Conservation (phyloP, 2,329 filamentous ascomycete genomes). For the Pseudogymnoascus sp. region DNA sequence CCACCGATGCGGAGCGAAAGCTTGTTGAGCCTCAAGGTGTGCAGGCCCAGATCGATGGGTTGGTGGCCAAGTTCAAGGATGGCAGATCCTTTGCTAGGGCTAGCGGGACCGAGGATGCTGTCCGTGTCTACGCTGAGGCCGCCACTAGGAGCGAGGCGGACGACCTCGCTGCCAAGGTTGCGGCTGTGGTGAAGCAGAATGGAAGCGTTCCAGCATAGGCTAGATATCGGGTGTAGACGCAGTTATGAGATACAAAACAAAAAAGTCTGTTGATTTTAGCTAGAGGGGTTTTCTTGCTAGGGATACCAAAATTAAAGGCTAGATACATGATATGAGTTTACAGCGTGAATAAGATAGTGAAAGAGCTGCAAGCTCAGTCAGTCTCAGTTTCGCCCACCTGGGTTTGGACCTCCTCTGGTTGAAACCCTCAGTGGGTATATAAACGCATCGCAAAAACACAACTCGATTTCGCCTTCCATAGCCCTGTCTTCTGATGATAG, state of each 20-base stretch:
- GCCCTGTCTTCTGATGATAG: background rate
- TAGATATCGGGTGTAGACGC: background rate
- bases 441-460: background rate
- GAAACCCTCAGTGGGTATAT: background rate
- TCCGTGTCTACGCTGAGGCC: constrained; percentile 92
- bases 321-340: background rate
- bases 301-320: background rate
- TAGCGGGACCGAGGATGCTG: constrained; percentile 91
- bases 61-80: constrained; percentile 84
- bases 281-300: background rate
- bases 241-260: constrained; percentile 2
- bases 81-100: constrained; percentile 87
- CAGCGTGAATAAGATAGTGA: background rate
- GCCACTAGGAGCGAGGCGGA: constrained; percentile 83
- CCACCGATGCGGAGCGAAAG: constrained; percentile 85
- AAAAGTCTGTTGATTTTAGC: constrained; percentile 3
- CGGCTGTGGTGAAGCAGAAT: constrained; percentile 22
- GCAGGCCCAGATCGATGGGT: constrained; percentile 78
- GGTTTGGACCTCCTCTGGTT: background rate
- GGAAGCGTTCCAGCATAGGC: constrained; percentile 13
- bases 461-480: background rate
- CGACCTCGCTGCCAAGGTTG: constrained; percentile 79
- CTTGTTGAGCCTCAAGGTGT: constrained; percentile 71
- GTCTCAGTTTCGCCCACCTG: background rate
- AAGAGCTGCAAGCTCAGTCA: background rate